A percentile compares a stretch with the other conserved stretches of the same genome.
Evolutionary conservation across 495 filamentous ascomycete genomes (phyloP).

Genomic region (Ascobolus immersus): DNA sequence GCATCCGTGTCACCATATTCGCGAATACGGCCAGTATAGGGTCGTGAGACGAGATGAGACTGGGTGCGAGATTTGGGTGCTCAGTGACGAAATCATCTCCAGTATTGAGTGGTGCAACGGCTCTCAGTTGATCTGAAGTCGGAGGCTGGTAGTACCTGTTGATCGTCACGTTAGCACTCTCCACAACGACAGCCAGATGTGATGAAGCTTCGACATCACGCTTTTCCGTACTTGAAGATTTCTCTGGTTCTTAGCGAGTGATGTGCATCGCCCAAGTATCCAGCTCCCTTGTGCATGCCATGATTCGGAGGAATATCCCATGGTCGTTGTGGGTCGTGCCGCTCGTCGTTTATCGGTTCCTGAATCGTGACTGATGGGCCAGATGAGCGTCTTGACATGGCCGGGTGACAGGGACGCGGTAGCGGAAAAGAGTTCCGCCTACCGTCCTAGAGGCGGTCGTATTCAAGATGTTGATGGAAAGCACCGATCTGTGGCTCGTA

Average conservation of each 20-base stretch:
- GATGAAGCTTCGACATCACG: neutral
- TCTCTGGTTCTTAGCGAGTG: slow-evolving; percentile 10
- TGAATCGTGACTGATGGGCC: too few relatives aligned
- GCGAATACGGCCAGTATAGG: slow-evolving; percentile 37
- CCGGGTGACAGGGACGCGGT: too few relatives aligned
- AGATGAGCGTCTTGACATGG: too few relatives aligned
- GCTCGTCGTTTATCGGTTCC: too few relatives aligned
- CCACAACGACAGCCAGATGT: neutral
- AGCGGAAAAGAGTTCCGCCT: too few relatives aligned
- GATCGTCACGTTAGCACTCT: neutral
- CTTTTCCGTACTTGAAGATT: slow-evolving; percentile 14
- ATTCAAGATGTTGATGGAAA: too few relatives aligned
- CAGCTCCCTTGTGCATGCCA: slow-evolving; percentile 1
- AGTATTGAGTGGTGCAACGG: neutral
- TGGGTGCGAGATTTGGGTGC: neutral
- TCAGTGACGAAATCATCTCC: neutral
- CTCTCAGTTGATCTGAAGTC: neutral
- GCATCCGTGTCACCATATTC: slow-evolving; percentile 30
- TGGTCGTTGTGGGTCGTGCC: too few relatives aligned
- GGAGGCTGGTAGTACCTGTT: slow-evolving; percentile 11
- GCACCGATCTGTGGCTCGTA: too few relatives aligned
- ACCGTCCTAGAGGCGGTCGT: too few relatives aligned
- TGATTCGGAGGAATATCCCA: slow-evolving; percentile 4
- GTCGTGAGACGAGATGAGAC: slow-evolving; percentile 19
- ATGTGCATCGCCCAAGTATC: slow-evolving; percentile 6